Evolutionary conservation across 2,329 filamentous ascomycete species (phyloP).

Genomic region (Coniochaeta ligniaria): DNA sequence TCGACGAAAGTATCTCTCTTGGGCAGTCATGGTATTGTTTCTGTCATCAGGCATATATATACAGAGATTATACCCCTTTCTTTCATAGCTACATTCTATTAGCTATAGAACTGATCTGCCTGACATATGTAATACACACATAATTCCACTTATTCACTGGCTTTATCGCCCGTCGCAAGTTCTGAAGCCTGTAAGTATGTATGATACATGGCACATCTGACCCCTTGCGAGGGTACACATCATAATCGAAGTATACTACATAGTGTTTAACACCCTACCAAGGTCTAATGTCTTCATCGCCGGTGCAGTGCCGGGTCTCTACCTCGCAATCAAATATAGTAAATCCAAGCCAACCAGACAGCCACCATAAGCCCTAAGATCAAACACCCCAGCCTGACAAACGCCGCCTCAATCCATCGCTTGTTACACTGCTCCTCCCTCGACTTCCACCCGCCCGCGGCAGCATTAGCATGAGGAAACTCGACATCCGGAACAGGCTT

Average conservation of each 20-base stretch:
- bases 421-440: conserved; percentile 17
- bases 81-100: no score
- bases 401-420: conserved; percentile 14
- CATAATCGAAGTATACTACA: no score
- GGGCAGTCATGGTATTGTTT: background rate
- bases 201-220: no score
- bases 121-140: no score
- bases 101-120: no score
- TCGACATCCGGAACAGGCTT: conserved; percentile 22
- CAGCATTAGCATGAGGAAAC: conserved; percentile 27
- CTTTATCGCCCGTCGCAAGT: no score
- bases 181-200: no score
- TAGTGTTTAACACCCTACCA: no score
- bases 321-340: background rate
- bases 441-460: conserved; percentile 13
- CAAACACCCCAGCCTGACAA: conserved; percentile 8
- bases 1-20: background rate
- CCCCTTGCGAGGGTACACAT: no score
- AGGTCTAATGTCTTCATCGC: no score
- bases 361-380: background rate
- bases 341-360: background rate
- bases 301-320: background rate
- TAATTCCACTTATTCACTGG: no score
- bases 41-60: background rate
- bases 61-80: background rate